Percentiles rank a stretch among this genome's conserved stretches.
These are phyloP conservation scores for Acacia concinna DNA, from an alignment of 331 rosid species.

Conservation along the genomic window DNA sequence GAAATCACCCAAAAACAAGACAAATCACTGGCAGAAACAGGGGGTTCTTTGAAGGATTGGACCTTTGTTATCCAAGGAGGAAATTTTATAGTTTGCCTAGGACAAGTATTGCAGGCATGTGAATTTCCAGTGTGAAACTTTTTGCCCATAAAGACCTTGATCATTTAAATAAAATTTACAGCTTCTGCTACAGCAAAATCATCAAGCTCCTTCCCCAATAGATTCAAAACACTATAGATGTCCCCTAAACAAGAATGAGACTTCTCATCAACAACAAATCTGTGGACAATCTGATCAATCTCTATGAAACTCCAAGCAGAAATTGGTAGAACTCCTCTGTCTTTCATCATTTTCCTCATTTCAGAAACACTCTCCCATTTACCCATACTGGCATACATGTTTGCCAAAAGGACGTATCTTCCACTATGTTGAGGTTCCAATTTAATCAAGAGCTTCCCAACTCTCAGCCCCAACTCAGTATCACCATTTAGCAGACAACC, in stretches of 20 bases:
- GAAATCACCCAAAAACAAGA: not conserved
- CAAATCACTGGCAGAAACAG: not conserved
- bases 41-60: not conserved
- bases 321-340: slow-evolving; percentile 31
- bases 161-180: slow-evolving; percentile 10
- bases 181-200: slow-evolving; percentile 25
- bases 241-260: slow-evolving; percentile 32
- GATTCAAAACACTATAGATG: slow-evolving; percentile 28
- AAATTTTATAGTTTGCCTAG: not conserved
- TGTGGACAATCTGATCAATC: slow-evolving; percentile 42
- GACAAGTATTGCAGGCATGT: slow-evolving; percentile 11
- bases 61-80: slow-evolving; percentile 1
- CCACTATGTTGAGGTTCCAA: slow-evolving; percentile 58
- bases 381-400: slow-evolving; percentile 50
- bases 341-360: slow-evolving; percentile 51
- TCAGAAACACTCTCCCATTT: slow-evolving; percentile 47
- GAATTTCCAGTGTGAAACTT: slow-evolving; percentile 8
- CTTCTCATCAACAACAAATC: slow-evolving; percentile 42
- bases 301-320: slow-evolving; percentile 61
- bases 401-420: slow-evolving; percentile 47
- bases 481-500: slow-evolving; percentile 56
- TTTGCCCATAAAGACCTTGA: not conserved
- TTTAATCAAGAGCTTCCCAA: slow-evolving; percentile 51
- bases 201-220: slow-evolving; percentile 35
- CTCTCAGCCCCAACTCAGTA: slow-evolving; percentile 48